Percentiles rank a stretch among this genome's conserved stretches.
Conservation (phyloP, 2,329 filamentous ascomycete species). For the Fusarium paranaense region DNA sequence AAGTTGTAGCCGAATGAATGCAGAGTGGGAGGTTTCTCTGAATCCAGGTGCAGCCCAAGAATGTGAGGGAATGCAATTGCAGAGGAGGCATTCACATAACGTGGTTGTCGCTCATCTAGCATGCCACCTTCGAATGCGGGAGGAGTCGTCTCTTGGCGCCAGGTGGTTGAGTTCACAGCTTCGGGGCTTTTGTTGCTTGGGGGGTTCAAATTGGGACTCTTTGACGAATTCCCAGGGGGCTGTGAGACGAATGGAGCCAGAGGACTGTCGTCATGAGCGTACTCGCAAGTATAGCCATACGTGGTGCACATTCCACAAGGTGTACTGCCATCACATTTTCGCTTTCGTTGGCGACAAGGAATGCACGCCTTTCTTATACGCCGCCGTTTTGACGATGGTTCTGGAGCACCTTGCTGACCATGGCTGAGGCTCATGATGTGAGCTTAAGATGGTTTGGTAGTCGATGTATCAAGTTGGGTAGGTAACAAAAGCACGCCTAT, state of each 20-base stretch:
- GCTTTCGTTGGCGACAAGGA: constrained; percentile 40
- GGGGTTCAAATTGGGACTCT: neutral
- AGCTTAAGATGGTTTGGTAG: neutral
- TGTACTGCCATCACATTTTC: constrained; percentile 38
- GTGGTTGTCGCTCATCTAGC: constrained; percentile 33
- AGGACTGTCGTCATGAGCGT: constrained; percentile 13
- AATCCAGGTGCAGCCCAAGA: constrained; percentile 28
- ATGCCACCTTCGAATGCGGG: constrained; percentile 19
- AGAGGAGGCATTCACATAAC: constrained; percentile 34
- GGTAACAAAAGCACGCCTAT: neutral
- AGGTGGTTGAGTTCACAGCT: constrained; percentile 2
- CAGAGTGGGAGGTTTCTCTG: constrained; percentile 30
- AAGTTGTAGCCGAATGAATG: constrained; percentile 39
- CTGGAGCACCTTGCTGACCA: neutral
- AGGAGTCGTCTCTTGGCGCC: neutral
- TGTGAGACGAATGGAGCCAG: constrained; percentile 1
- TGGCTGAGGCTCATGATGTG: neutral
- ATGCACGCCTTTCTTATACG: constrained; percentile 39
- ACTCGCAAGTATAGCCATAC: constrained; percentile 40
- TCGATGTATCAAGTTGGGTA: neutral
- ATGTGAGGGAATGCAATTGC: constrained; percentile 39
- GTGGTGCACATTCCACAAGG: constrained; percentile 38
- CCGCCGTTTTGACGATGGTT: neutral
- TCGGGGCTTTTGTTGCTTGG: neutral
- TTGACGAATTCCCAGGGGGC: neutral